phyloP scores from a whole-genome alignment of 345 rosid species.

The Brassica juncea region DNA sequence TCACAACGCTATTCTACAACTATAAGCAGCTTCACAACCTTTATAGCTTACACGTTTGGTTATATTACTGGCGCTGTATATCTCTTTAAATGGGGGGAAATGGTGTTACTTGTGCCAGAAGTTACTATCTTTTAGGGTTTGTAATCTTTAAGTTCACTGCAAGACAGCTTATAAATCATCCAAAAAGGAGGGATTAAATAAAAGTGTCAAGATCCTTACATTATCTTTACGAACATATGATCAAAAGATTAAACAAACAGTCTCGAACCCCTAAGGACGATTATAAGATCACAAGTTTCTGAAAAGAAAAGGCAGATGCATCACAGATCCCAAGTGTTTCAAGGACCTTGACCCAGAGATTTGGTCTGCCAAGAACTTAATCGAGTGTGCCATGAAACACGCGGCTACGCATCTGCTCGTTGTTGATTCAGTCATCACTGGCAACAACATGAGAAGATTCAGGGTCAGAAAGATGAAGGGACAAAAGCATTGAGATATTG shows the following conservation, averaged over 20 bases:
- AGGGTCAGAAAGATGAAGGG: not conserved
- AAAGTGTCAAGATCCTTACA: not conserved
- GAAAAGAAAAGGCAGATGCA: slow-evolving; percentile 13
- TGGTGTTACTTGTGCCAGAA: not conserved
- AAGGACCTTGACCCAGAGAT: slow-evolving; percentile 36
- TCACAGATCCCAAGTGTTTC: slow-evolving; percentile 25
- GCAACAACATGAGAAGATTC: not conserved
- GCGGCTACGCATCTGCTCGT: slow-evolving; percentile 53
- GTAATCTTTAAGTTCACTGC: not conserved
- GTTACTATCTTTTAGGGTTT: slow-evolving; percentile 4
- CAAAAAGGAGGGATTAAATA: not conserved
- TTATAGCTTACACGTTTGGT: not conserved
- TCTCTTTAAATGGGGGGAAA: too few relatives aligned
- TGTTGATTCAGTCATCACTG: slow-evolving; percentile 65
- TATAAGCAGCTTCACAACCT: not conserved
- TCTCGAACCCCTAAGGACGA: not conserved
- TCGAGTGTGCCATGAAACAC: slow-evolving; percentile 65
- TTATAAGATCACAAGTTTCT: slow-evolving; percentile 8
- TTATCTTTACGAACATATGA: not conserved
- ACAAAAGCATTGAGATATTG: not conserved
- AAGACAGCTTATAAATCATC: not conserved
- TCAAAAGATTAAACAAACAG: not conserved
- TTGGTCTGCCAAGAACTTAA: slow-evolving; percentile 50
- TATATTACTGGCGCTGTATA: too few relatives aligned
- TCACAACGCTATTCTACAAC: not conserved